Evolutionary conservation across 1,284 basidiomycete species (phyloP), one percentile per base, ranked within the genome.

Genomic region (Moesziomyces antarcticus): DNA sequence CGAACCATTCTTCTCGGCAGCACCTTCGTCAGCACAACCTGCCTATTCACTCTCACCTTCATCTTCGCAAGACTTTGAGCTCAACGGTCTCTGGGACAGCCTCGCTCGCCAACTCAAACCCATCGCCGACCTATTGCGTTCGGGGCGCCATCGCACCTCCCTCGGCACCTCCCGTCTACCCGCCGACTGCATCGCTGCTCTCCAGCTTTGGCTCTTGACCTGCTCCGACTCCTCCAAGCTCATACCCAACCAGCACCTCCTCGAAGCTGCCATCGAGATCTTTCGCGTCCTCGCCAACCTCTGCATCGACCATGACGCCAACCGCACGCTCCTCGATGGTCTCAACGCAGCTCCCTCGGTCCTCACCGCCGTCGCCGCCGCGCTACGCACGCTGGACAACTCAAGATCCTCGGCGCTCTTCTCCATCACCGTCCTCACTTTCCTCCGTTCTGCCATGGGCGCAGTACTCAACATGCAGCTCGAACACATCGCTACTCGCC

Each of bases 401-500:
- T 75, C 73, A 1, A 58, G 70, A 24, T 73, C 70, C 8, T 44
- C 70, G 11, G 64, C 73, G 21, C 58, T 64, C n/a, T 68, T 73
- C 45, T 70, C 72, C 11, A 51, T 61, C 58, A 62, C 52, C 27
- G 50, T 67, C 37, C 87, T 93, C 42, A 90, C 88, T 78, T 86
- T 93, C 60, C 86, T 93, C 53, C 89, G 90, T 78, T 93, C 91
- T 5, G 88, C 91, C 5, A 88, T 93, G 57, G 93, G 93, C 4
- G 90, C 91, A 8, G 86, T 94, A 27, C 84, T 94, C 50, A 94
- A 94, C 79, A 88, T 90, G 21, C 90, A 90, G 72, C 87, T 94
- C 56, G 90, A 89, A 54, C 93, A 90, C 82, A 90, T 69, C 3
- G 62, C 60, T 8, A 88, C 87, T 45, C 64, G 64, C 7, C 54